phyloP scores from a whole-genome alignment of 768 basidiomycete genomes.

The Macrolepiota fuliginosa region DNA sequence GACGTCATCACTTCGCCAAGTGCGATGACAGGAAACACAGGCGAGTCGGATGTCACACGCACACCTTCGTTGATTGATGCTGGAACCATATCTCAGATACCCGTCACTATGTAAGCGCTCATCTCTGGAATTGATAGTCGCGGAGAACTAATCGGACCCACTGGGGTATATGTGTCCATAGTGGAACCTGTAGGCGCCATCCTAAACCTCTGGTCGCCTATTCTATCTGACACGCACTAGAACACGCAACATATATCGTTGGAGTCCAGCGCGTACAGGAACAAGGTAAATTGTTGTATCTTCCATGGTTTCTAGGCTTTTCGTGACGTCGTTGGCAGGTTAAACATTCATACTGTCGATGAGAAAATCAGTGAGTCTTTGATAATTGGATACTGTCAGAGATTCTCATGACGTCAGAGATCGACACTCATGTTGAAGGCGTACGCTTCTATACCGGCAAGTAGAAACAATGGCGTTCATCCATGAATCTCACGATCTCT shows the following conservation, averaged over 20 bases:
- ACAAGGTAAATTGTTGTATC: constrained; percentile 19
- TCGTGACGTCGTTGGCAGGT: constrained; percentile 13
- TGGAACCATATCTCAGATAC: constrained; percentile 19
- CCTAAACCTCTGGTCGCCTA: not conserved
- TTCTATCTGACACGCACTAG: constrained; percentile 11
- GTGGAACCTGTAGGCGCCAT: constrained; percentile 24
- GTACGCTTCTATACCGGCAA: constrained; percentile 29
- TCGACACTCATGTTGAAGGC: constrained; percentile 25
- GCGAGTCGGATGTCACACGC: constrained; percentile 10
- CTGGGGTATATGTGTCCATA: constrained; percentile 5
- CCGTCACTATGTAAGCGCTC: constrained; percentile 25
- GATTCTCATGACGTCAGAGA: constrained; percentile 14
- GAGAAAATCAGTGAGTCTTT: constrained; percentile 28
- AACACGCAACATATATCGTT: constrained; percentile 28
- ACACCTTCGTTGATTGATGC: not conserved
- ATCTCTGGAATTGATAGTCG: not conserved
- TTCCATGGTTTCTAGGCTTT: not conserved
- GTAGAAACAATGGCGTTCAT: not conserved
- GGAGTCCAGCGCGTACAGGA: constrained; percentile 26
- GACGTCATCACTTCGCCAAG: constrained; percentile 26
- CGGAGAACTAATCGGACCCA: not conserved
- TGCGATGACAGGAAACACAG: constrained; percentile 31
- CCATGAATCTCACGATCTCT: not conserved
- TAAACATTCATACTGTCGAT: constrained; percentile 28
- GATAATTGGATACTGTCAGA: not conserved